phyloP scores from a whole-genome alignment of 495 filamentous ascomycete species.

The Oleoguttula mirabilis region DNA sequence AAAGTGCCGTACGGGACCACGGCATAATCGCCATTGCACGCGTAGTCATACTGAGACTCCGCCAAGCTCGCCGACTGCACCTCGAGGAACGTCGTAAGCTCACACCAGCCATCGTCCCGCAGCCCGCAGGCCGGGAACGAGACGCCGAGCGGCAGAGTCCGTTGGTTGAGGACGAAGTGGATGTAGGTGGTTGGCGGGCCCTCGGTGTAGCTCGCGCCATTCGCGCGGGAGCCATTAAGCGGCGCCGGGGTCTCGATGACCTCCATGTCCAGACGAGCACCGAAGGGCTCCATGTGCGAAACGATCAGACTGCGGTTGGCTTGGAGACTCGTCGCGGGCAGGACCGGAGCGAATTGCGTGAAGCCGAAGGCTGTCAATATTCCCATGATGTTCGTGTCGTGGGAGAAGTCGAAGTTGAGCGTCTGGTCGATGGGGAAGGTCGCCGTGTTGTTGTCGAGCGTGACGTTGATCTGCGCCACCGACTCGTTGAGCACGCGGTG shows the following conservation, averaged over 20 bases:
- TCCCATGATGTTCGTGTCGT: conserved; percentile 29
- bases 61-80: conserved; percentile 35
- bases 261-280: conserved; percentile 50
- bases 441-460: conserved; percentile 33
- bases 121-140: conserved; percentile 46
- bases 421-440: conserved; percentile 42
- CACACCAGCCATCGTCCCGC: conserved; percentile 54
- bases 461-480: conserved; percentile 47
- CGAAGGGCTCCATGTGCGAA: conserved; percentile 48
- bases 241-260: conserved; percentile 46
- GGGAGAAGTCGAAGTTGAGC: conserved; percentile 32
- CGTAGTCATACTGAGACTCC: conserved; percentile 39
- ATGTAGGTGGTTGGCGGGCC: conserved; percentile 42
- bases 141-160: conserved; percentile 45
- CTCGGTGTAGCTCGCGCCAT: conserved; percentile 22
- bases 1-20: conserved; percentile 34
- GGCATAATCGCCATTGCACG: conserved; percentile 42
- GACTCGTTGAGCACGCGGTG: conserved; percentile 41
- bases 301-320: conserved; percentile 41
- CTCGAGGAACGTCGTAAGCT: conserved; percentile 44
- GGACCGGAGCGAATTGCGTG: conserved; percentile 37
- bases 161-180: conserved; percentile 53
- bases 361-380: conserved; percentile 44
- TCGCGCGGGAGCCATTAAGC: conserved; percentile 32
- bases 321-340: conserved; percentile 35